phyloP scores from a whole-genome alignment of 371 early-diverging fungal species.

The Mucor irregularis region DNA sequence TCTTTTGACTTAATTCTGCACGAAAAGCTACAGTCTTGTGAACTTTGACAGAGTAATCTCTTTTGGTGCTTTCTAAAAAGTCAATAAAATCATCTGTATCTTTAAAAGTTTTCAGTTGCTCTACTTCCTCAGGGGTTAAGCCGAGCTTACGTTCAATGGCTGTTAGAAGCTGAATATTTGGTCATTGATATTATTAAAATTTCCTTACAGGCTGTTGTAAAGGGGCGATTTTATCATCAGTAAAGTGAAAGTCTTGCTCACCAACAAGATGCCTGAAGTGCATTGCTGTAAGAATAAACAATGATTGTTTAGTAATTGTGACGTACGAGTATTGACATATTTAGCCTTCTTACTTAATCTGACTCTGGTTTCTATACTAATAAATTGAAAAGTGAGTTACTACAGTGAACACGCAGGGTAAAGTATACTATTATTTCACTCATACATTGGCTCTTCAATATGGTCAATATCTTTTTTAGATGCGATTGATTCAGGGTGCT shows the following conservation, averaged over 20 bases:
- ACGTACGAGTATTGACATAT: no score
- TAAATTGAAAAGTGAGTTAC: no score
- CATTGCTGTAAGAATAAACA: slow-evolving; percentile 23
- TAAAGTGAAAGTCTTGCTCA: slow-evolving; percentile 40
- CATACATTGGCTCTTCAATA: slow-evolving; percentile 14
- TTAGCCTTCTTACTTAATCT: slow-evolving; percentile 10
- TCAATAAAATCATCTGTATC: slow-evolving; percentile 48
- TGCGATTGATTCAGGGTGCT: slow-evolving; percentile 32
- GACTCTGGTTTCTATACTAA: slow-evolving; percentile 7
- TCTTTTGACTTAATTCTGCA: slow-evolving; percentile 1
- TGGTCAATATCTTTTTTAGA: not conserved
- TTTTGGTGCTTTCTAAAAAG: slow-evolving; percentile 38
- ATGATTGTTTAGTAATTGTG: not conserved
- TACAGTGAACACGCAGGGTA: slow-evolving; percentile 1
- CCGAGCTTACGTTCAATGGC: slow-evolving; percentile 22
- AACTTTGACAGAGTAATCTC: slow-evolving; percentile 42
- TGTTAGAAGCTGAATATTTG: not conserved
- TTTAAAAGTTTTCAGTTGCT: slow-evolving; percentile 15
- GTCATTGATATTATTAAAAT: not conserved
- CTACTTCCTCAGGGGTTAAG: slow-evolving; percentile 31
- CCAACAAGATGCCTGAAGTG: slow-evolving; percentile 49
- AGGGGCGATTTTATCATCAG: slow-evolving; percentile 21
- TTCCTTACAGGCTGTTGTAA: slow-evolving; percentile 35
- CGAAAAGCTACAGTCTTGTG: slow-evolving; percentile 39
- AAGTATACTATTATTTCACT: not conserved